Percentiles rank a stretch among this genome's conserved stretches.
Conservation (phyloP, 2,329 filamentous ascomycete genomes). For the Aspergillus texensis region DNA sequence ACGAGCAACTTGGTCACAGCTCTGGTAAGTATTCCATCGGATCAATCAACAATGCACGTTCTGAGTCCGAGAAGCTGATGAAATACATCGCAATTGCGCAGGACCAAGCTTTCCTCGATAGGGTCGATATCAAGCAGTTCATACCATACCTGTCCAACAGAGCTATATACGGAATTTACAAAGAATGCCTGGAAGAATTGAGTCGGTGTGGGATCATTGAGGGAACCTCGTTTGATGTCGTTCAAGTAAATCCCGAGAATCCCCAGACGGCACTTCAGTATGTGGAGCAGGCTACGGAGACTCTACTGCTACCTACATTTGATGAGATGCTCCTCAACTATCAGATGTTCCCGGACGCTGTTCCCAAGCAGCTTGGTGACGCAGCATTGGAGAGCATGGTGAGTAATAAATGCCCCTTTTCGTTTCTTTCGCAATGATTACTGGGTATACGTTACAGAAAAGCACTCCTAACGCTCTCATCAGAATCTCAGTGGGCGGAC, state of each 20-base stretch:
- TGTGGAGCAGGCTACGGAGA: slow-evolving; percentile 25
- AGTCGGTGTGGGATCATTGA: slow-evolving; percentile 40
- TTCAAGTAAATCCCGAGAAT: slow-evolving; percentile 26
- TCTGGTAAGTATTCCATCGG: slow-evolving; percentile 33
- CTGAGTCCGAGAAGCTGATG: not conserved
- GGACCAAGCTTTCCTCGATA: slow-evolving; percentile 53
- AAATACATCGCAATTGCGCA: slow-evolving; percentile 8
- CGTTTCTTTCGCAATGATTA: not conserved
- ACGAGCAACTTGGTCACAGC: slow-evolving; percentile 53
- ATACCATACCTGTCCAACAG: slow-evolving; percentile 44
- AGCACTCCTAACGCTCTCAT: slow-evolving; percentile 1
- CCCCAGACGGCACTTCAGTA: slow-evolving; percentile 32
- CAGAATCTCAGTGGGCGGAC: slow-evolving; percentile 47
- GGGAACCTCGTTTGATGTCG: slow-evolving; percentile 30
- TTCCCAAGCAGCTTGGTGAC: slow-evolving; percentile 32
- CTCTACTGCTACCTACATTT: slow-evolving; percentile 27
- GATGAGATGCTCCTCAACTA: slow-evolving; percentile 35
- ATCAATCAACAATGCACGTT: not conserved
- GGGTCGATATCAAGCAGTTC: slow-evolving; percentile 51
- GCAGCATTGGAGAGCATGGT: slow-evolving; percentile 32
- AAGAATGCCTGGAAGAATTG: slow-evolving; percentile 51
- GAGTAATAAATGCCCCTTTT: slow-evolving; percentile 14
- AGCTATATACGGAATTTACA: slow-evolving; percentile 53
- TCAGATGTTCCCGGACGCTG: slow-evolving; percentile 29
- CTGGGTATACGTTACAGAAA: not conserved